Percentiles rank a stretch among this genome's conserved stretches.
Evolutionary conservation across 1,284 basidiomycete genomes (phyloP).

Genomic region (Irpex rosettiformis): DNA sequence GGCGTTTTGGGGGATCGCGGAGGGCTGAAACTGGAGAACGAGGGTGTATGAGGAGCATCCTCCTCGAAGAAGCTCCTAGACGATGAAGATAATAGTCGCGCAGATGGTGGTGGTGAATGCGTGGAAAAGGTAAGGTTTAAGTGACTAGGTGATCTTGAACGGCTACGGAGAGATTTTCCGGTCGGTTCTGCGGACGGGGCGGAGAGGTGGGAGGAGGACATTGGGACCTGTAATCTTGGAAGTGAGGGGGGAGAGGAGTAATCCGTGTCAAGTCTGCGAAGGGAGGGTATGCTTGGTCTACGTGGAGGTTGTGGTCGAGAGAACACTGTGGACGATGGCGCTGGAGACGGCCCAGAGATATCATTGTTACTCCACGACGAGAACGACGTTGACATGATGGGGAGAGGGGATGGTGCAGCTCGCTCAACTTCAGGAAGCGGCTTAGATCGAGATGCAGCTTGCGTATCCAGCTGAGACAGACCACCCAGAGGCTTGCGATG

Average conservation of each 20-base stretch:
- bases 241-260: conserved; percentile 41
- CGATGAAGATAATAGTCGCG: conserved; percentile 30
- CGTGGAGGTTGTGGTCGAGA: conserved; percentile 49
- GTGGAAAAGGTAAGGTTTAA: conserved; percentile 55
- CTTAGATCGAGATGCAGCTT: conserved; percentile 46
- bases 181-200: conserved; percentile 41
- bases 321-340: conserved; percentile 60
- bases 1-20: conserved; percentile 31
- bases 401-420: conserved; percentile 34
- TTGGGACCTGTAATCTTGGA: conserved; percentile 59
- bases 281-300: conserved; percentile 58
- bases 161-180: conserved; percentile 30
- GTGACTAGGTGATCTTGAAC: conserved; percentile 54
- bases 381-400: conserved; percentile 36
- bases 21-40: conserved; percentile 21
- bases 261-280: conserved; percentile 56
- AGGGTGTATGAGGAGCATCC: conserved; percentile 32
- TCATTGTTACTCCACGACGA: conserved; percentile 38
- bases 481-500: conserved; percentile 38
- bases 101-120: conserved; percentile 50
- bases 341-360: conserved; percentile 53
- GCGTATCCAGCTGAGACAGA: conserved; percentile 65
- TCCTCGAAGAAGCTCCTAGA: conserved; percentile 17
- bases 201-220: conserved; percentile 54
- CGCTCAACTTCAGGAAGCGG: conserved; percentile 57